Base-by-base conservation (phyloP, 352 stramenopile species). In the Globisporangium rhizosaccharum region DNA sequence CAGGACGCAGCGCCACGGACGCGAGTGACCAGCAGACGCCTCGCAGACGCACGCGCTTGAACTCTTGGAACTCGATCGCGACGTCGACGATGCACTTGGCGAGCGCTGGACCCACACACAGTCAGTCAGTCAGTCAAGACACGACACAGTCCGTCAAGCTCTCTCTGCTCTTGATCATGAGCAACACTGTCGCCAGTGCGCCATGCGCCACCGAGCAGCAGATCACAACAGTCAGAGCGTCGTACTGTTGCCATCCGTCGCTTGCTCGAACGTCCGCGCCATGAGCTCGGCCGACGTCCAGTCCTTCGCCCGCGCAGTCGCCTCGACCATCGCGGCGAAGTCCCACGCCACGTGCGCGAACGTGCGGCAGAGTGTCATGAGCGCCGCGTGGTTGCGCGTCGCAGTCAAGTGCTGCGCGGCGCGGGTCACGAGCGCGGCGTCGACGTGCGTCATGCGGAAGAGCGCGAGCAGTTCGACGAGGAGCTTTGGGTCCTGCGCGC, bases 211-310 rank as follows among this genome's bases (percentile, higher is more conserved):
- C n/a, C n/a, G n/a, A 30, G 28, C 28, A 30, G 28, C 28, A 30
- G 28, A 46, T 2, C 41, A 45, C 39, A 45, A 6, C 41, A n/a
- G 0, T 8, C 25, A 17, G 12, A 48, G 26, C 50, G 8, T n/a
- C 6, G 44, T 49, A 25, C 18, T 46, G 41, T n/a, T 20, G 18
- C 18, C 20, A 18, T 49, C 18, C 33, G 33, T 10, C 33, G 2
- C 33, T 7, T 11, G 18, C 17, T 26, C 20, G 20, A 49, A 49
- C 44, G 44, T 84, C 10, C 68, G 66, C 51, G 67, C 68, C 4
- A 88, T 30, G 1, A 85, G 56, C 57, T 88, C 79, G 4, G 79
- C 75, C 2, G 75, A 82, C 0, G 67, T 68, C 79, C 79, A 90
- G 53, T 90, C 77, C 53, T 87, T 90, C 7, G 64, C 62, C 30